A percentile compares a stretch with the other conserved stretches of the same genome.
Evolutionary conservation across 345 rosid genomes (phyloP).

Genomic region (Mallotus nudiflorus): DNA sequence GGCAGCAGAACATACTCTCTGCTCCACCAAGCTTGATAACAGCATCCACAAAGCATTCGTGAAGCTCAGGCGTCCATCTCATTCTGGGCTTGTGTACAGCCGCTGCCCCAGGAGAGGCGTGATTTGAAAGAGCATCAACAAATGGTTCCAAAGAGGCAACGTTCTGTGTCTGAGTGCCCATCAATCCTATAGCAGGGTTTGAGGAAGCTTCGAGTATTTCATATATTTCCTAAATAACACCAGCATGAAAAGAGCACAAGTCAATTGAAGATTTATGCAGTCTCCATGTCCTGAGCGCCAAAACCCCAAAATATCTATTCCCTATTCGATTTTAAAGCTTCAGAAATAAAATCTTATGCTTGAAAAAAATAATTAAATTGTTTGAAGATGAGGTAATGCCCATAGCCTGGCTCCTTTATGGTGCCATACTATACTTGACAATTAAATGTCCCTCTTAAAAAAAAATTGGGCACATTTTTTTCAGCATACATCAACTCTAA

Average conservation of each 20-base stretch:
- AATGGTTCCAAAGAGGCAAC: slow-evolving; percentile 34
- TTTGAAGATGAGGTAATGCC: not conserved
- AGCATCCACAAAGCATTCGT: slow-evolving; percentile 66
- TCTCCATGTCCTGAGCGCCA: not conserved
- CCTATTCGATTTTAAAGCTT: not conserved
- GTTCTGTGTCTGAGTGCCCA: slow-evolving; percentile 40
- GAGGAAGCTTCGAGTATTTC: slow-evolving; percentile 44
- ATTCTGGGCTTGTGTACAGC: slow-evolving; percentile 70
- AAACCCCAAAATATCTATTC: not conserved
- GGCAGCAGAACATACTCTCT: slow-evolving; percentile 62
- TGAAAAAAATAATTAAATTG: not conserved
- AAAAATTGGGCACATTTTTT: not conserved
- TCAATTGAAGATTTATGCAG: slow-evolving; percentile 11
- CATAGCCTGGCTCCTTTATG: not conserved
- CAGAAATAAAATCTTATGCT: not conserved
- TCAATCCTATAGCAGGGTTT: slow-evolving; percentile 31
- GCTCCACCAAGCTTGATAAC: slow-evolving; percentile 83
- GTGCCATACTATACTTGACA: not conserved
- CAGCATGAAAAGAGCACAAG: slow-evolving; percentile 23
- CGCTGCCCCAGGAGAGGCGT: slow-evolving; percentile 42
- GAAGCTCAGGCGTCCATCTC: slow-evolving; percentile 97
- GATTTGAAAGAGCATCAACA: slow-evolving; percentile 45
- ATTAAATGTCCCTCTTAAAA: not conserved
- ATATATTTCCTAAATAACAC: slow-evolving; percentile 63
- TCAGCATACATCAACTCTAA: not conserved